Conservation (phyloP, 331 rosid genomes). For the Malus hybrid region DNA sequence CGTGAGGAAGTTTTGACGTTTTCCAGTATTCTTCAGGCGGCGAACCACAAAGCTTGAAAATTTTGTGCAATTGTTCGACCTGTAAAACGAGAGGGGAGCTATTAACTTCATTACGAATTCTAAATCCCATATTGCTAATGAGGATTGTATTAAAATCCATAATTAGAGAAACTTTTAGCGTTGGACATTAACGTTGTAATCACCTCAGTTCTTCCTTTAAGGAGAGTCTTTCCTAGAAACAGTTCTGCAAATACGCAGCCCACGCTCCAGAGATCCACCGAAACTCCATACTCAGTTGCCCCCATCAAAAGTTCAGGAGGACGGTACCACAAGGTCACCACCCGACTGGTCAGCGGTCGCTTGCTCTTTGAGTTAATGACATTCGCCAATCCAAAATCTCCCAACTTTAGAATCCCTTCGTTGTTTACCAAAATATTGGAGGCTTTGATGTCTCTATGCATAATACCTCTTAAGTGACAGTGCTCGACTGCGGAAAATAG, state of each 20-base stretch:
- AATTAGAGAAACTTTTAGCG: neutral
- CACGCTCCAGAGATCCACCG: constrained; percentile 94
- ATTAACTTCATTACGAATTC: neutral
- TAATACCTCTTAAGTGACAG: constrained; percentile 85
- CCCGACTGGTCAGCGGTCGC: constrained; percentile 77
- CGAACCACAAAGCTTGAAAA: constrained; percentile 89
- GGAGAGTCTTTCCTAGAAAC: constrained; percentile 64
- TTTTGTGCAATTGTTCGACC: constrained; percentile 96
- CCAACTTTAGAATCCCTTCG: constrained; percentile 82
- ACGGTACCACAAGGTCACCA: constrained; percentile 95
- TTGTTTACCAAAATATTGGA: constrained; percentile 88
- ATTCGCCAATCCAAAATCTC: constrained; percentile 95
- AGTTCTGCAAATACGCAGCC: constrained; percentile 97
- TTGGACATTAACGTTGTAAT: neutral
- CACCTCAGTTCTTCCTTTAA: constrained; percentile 99
- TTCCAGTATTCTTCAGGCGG: constrained; percentile 92
- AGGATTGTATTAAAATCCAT: neutral
- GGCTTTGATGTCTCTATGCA: constrained; percentile 87
- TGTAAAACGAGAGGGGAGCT: constrained; percentile 12
- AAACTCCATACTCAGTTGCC: constrained; percentile 75
- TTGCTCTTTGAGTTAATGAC: constrained; percentile 43
- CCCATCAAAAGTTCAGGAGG: constrained; percentile 99
- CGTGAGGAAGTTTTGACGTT: constrained; percentile 73
- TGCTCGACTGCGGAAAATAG: constrained; percentile 86
- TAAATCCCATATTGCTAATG: neutral